Conservation (phyloP, 2,329 filamentous ascomycete genomes). For the Cercospora sp. region DNA sequence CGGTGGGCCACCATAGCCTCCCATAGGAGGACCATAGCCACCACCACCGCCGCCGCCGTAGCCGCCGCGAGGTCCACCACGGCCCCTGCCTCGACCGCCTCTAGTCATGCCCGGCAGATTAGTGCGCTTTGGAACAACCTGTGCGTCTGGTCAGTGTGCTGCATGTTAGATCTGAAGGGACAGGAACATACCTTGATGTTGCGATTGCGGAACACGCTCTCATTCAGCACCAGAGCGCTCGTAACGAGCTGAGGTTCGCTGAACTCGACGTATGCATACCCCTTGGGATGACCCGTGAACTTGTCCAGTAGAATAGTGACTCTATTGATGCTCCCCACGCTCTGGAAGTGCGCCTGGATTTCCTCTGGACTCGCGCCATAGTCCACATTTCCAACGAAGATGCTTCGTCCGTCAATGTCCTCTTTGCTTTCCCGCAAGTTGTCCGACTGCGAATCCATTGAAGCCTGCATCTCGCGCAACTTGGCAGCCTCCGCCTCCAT, state of each 20-base stretch:
- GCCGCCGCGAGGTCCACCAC: conserved; percentile 53
- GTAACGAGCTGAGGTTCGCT: conserved; percentile 89
- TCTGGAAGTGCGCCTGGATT: conserved; percentile 97
- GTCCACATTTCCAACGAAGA: conserved; percentile 98
- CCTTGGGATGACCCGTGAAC: conserved; percentile 98
- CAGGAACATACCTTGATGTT: conserved; percentile 78
- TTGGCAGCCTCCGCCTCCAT: conserved; percentile 61
- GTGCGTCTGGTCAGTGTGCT: conserved; percentile 32
- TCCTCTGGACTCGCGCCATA: conserved; percentile 97
- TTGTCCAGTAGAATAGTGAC: conserved; percentile 98
- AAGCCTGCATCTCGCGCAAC: conserved; percentile 57
- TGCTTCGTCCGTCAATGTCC: conserved; percentile 89
- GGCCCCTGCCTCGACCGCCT: conserved; percentile 54
- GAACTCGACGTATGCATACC: conserved; percentile 99
- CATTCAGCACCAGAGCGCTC: conserved; percentile 90
- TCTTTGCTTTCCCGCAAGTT: conserved; percentile 90
- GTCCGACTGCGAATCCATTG: conserved; percentile 77
- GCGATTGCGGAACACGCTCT: conserved; percentile 90
- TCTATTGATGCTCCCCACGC: conserved; percentile 93
- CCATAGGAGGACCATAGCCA: conserved; percentile 43
- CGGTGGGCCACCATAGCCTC: conserved; percentile 19
- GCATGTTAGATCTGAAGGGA: neutral
- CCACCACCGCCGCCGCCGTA: conserved; percentile 36
- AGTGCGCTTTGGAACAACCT: conserved; percentile 89
- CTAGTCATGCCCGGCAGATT: conserved; percentile 93